Base-by-base conservation (phyloP, 2,329 filamentous ascomycete species). In the Lachnellula subtilissima region DNA sequence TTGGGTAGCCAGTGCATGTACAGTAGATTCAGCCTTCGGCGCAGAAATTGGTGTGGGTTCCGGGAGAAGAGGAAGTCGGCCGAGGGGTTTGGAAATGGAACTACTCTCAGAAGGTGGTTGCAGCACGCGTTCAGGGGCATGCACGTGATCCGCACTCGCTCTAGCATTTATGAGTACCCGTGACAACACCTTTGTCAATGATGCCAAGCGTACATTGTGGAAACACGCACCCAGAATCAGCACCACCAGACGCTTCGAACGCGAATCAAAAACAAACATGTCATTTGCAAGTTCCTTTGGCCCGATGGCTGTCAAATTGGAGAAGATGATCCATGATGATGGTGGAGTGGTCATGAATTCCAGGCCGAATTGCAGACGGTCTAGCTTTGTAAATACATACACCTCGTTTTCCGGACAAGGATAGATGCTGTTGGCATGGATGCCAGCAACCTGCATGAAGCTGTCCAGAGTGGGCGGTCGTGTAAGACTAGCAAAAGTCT, bases 371-470 rank as follows among this genome's bases (percentile, higher is more conserved):
- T 17, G 42, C n/a, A 45, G 22, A 14, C 42, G 19, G 42, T 45
- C 42, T 3, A 45, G n/a, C 42, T 23, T 23, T 45, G 42, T 45
- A 23, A 17, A 45, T 19, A 45, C 19, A 23, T 19, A 45, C 7
- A 25, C 42, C 22, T 45, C 42, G 19, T 23, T 45, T 19, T 45
- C 42, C 19, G n/a, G n/a, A 23, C 42, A 23, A 3, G n/a, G n/a
- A 25, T 17, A 45, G n/a, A 45, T 45, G 19, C 35, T 52, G 35
- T 58, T 58, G 23, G 50, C 54, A 28, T 52, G 42, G 6, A 58
- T 49, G 15, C 73, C 72, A 6, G 68, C 70, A 2, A 72, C 61
- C 54, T 72, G 71, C 12, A 69, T 60, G 57, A 73, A 73, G 42
- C 61, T 67, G 52, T 73, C 71, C 7, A 66, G 45, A 7, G 64